These are phyloP conservation scores for Grammothele lineata DNA, from an alignment of 768 basidiomycete species.

Conservation along the genomic window DNA sequence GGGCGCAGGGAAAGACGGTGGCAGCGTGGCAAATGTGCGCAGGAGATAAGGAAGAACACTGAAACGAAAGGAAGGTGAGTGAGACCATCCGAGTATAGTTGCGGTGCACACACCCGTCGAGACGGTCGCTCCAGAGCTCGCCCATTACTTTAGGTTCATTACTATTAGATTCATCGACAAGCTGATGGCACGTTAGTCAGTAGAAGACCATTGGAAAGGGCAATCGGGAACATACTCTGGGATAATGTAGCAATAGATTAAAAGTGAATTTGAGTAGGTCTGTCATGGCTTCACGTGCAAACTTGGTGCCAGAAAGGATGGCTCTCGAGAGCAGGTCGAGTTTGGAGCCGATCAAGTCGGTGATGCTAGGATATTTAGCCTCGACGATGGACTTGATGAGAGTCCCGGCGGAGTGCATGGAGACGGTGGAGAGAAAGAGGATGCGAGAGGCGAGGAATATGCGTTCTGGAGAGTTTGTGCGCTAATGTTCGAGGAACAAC, in stretches of 20 bases:
- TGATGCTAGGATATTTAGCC: slow-evolving; percentile 52
- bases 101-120: slow-evolving; percentile 62
- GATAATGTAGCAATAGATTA: slow-evolving; percentile 78
- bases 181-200: slow-evolving; percentile 5
- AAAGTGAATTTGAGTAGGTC: slow-evolving; percentile 85
- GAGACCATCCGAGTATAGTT: background rate
- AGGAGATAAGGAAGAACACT: slow-evolving; percentile 73
- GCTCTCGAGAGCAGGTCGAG: slow-evolving; percentile 51
- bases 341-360: slow-evolving; percentile 59
- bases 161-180: slow-evolving; percentile 18
- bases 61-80: background rate
- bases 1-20: slow-evolving; percentile 57
- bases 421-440: slow-evolving; percentile 68
- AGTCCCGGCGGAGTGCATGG: slow-evolving; percentile 38
- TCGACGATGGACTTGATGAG: slow-evolving; percentile 62
- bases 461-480: slow-evolving; percentile 54
- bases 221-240: slow-evolving; percentile 49
- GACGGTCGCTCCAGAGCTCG: slow-evolving; percentile 69
- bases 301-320: slow-evolving; percentile 47
- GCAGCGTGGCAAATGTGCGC: slow-evolving; percentile 62
- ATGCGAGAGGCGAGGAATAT: slow-evolving; percentile 75
- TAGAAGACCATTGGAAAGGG: background rate
- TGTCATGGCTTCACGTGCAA: slow-evolving; percentile 68
- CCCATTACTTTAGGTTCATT: slow-evolving; percentile 50
- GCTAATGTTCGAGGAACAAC: too few species aligned